Evolutionary conservation across 2,329 filamentous ascomycete species (phyloP).

Genomic region (Biscogniauxia marginata): DNA sequence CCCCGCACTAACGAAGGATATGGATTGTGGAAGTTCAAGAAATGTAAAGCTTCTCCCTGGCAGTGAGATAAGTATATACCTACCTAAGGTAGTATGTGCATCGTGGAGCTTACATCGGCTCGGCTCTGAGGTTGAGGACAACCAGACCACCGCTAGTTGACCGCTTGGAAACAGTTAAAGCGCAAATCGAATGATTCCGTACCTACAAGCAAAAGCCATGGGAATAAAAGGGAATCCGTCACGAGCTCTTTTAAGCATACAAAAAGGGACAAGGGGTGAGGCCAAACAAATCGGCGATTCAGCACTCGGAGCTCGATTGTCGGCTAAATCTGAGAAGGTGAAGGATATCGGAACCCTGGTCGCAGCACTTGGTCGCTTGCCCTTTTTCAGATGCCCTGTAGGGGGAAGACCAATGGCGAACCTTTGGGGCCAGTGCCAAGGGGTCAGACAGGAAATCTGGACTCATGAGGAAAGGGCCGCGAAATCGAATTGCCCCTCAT

Average conservation of each 20-base stretch:
- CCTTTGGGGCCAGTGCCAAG: background rate
- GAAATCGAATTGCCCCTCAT: background rate
- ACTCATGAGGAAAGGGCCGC: background rate
- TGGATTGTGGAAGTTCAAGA: too few species aligned
- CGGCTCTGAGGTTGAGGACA: too few species aligned
- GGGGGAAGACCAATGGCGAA: background rate
- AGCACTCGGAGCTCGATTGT: conserved; percentile 17
- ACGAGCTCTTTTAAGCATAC: background rate
- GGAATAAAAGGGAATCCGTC: background rate
- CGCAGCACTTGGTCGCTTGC: conserved; percentile 1
- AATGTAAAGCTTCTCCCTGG: too few species aligned
- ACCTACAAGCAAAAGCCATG: background rate
- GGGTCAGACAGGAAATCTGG: background rate
- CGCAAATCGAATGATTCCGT: background rate
- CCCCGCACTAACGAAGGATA: too few species aligned
- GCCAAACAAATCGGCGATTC: conserved; percentile 13
- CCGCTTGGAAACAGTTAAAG: background rate
- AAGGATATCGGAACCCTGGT: conserved; percentile 4
- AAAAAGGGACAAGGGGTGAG: background rate
- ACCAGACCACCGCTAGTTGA: background rate
- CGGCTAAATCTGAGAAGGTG: conserved; percentile 5
- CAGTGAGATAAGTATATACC: too few species aligned
- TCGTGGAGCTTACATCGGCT: too few species aligned
- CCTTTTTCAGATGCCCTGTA: background rate
- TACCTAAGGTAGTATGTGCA: too few species aligned